These are phyloP conservation scores for Pseudogymnoascus pannorum DNA, from an alignment of 2,329 filamentous ascomycete species.

Conservation along the genomic window DNA sequence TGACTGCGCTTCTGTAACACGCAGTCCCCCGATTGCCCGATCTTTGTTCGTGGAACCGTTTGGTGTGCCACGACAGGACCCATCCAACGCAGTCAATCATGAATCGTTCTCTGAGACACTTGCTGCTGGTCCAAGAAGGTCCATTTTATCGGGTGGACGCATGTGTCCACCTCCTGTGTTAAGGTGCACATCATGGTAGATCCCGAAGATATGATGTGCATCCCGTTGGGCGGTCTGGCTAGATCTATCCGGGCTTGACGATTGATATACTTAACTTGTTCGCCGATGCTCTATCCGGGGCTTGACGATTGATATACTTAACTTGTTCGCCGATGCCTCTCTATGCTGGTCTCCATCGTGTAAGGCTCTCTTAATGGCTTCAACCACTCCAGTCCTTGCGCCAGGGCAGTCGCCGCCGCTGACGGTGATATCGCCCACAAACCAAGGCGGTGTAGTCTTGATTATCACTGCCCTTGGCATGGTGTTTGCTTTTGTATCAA, in stretches of 20 bases:
- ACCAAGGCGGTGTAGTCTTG: constrained; percentile 35
- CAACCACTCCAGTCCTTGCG: neutral
- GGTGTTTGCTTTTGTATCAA: constrained; percentile 32
- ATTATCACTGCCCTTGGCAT: constrained; percentile 34
- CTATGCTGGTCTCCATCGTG: neutral
- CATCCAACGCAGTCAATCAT: neutral
- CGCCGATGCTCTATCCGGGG: neutral
- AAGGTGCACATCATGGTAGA: neutral
- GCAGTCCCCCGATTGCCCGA: neutral
- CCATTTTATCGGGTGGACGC: neutral
- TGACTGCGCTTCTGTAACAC: neutral
- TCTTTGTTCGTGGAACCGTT: neutral
- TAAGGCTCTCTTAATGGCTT: neutral
- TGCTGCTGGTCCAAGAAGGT: neutral
- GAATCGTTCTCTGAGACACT: neutral
- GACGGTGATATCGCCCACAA: constrained; percentile 29
- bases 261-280: constrained; percentile 1
- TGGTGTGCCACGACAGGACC: neutral
- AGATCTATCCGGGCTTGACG: neutral
- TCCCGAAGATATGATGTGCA: neutral
- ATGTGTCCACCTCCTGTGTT: neutral
- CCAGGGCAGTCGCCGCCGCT: constrained; percentile 27
- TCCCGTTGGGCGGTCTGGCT: neutral
- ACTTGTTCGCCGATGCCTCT: neutral
- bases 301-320: constrained; percentile 2